Evolutionary conservation across 208 protist species (phyloP).

Genomic region (Acanthamoeba sp.): DNA sequence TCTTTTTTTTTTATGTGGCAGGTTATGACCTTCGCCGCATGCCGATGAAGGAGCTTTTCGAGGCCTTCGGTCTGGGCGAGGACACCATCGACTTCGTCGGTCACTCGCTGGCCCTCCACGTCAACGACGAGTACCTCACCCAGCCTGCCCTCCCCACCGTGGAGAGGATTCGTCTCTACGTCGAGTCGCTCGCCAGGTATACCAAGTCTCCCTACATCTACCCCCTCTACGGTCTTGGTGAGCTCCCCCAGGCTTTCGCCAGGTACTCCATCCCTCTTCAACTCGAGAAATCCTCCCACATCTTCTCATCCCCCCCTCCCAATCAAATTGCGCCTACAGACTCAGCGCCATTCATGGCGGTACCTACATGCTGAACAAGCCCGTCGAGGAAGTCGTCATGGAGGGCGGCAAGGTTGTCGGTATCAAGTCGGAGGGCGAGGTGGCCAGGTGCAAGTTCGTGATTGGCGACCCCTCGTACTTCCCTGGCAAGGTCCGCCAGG

Average conservation of each 20-base stretch:
- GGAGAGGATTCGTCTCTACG: conserved; percentile 97
- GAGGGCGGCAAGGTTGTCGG: conserved; percentile 95
- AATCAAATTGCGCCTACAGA: conserved; percentile 78
- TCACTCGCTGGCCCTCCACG: conserved; percentile 95
- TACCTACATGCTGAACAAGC: conserved; percentile 99
- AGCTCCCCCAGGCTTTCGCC: conserved; percentile 99
- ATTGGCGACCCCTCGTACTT: conserved; percentile 99
- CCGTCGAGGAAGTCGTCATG: conserved; percentile 97
- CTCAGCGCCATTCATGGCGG: conserved; percentile 96
- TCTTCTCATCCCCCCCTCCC: not conserved
- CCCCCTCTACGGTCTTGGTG: conserved; percentile 99
- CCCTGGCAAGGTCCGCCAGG: conserved; percentile 94
- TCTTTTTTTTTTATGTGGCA: not conserved
- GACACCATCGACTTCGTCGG: conserved; percentile 98
- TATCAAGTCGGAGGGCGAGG: conserved; percentile 93
- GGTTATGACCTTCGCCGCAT: conserved; percentile 92
- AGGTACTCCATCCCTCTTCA: conserved; percentile 73
- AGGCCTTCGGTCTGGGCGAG: conserved; percentile 95
- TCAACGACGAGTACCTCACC: conserved; percentile 94
- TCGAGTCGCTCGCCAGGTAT: conserved; percentile 94
- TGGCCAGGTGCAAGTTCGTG: conserved; percentile 95
- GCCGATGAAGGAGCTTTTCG: conserved; percentile 96
- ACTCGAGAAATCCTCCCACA: not conserved
- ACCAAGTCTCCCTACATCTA: conserved; percentile 99
- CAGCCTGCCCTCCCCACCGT: conserved; percentile 95